Evolutionary conservation across 2,329 filamentous ascomycete genomes (phyloP).

Genomic region (Alternaria arborescens): DNA sequence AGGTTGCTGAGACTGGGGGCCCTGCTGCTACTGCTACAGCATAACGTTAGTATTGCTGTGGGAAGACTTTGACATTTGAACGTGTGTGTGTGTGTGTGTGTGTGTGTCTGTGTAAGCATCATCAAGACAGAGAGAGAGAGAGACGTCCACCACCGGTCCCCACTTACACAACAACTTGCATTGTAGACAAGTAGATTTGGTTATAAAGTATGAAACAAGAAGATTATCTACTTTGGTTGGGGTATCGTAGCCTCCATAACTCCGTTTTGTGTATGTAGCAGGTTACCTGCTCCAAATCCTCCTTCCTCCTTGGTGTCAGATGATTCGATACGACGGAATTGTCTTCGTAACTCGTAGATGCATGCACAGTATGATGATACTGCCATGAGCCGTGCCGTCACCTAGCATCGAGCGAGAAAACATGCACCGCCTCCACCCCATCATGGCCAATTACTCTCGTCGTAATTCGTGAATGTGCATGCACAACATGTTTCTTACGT

Average conservation of each 20-base stretch:
- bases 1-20: constrained; percentile 32
- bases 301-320: not conserved
- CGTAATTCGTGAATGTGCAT: not conserved
- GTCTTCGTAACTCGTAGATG: not conserved
- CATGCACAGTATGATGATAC: too few relatives aligned
- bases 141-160: too few relatives aligned
- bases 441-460: too few relatives aligned
- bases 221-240: not conserved
- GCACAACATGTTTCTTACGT: not conserved
- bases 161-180: not conserved
- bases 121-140: too few relatives aligned
- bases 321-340: not conserved
- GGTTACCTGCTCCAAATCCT: not conserved
- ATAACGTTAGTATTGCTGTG: not conserved
- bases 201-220: not conserved
- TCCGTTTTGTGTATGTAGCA: not conserved
- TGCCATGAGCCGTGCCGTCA: too few relatives aligned
- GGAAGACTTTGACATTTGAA: too few relatives aligned
- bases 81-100: too few relatives aligned
- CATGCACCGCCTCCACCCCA: too few relatives aligned
- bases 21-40: not conserved
- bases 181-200: not conserved
- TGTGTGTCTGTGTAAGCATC: too few relatives aligned
- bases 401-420: too few relatives aligned
- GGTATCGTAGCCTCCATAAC: constrained; percentile 1